phyloP scores from a whole-genome alignment of 1,284 basidiomycete species.

The Pseudozyma sp. region DNA sequence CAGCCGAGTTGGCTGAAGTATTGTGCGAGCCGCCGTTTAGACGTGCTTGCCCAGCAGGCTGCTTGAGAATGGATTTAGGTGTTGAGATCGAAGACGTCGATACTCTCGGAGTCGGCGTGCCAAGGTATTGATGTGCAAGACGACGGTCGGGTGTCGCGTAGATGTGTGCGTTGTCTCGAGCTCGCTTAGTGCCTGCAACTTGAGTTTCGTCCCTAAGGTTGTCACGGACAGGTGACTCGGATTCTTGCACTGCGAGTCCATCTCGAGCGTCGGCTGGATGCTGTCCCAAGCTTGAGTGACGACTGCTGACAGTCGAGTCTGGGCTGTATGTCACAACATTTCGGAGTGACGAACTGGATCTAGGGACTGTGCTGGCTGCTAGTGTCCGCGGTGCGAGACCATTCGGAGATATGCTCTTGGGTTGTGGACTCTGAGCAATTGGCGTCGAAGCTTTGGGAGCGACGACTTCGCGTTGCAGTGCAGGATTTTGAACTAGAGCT shows the following conservation, averaged over 20 bases:
- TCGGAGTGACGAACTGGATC: conserved; percentile 43
- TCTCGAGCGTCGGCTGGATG: conserved; percentile 15
- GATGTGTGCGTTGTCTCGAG: conserved; percentile 20
- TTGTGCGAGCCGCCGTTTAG: conserved; percentile 22
- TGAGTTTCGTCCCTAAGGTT: conserved; percentile 14
- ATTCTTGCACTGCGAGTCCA: conserved; percentile 3
- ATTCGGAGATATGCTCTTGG: conserved; percentile 7
- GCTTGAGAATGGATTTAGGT: conserved; percentile 48
- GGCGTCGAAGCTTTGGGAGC: background rate
- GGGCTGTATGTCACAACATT: conserved; percentile 49
- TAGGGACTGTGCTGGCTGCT: conserved; percentile 32
- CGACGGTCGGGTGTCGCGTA: conserved; percentile 39
- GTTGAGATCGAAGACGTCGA: conserved; percentile 34
- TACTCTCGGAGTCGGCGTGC: conserved; percentile 31
- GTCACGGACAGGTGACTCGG: conserved; percentile 5
- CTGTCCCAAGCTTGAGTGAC: conserved; percentile 18
- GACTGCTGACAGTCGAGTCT: conserved; percentile 42
- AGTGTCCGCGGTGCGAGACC: conserved; percentile 14
- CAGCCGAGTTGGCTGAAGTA: conserved; percentile 18
- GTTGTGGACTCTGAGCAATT: background rate
- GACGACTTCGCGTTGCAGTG: background rate
- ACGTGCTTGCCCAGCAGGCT: conserved; percentile 17
- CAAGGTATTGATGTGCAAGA: conserved; percentile 16
- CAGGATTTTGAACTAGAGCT: background rate
- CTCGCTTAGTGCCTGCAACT: conserved; percentile 10